Evolutionary conservation across 495 filamentous ascomycete species (phyloP), one percentile per base, ranked within the genome.

Genomic region (Penicillium alfredii): DNA sequence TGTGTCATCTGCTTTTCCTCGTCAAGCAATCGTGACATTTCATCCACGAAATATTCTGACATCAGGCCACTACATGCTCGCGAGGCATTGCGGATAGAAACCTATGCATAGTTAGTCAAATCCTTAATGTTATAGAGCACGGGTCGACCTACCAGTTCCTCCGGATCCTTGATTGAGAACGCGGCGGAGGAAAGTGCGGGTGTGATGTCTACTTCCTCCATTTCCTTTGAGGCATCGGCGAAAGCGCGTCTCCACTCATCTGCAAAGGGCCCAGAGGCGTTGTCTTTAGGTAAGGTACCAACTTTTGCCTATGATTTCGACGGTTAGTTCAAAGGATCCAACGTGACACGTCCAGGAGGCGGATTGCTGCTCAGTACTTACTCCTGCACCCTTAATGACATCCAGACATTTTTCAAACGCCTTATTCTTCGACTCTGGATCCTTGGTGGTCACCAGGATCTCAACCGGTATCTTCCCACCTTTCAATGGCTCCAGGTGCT

Each of bases 1-100:
- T 99, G 90, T 22, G 87, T 90, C 54, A 97, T 86, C 51, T 95
- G 94, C 68, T 95, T 93, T 58, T 95, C 92, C 44, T 84, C 81
- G 45, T 99, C 92, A 38, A 99, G 76, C 32, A 96, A 78, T 41
- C 80, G 81, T 26, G 90, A 94, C 88, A 99, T 96, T 56, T 95
- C 86, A 56, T 97, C 93, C 35, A 96, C 78, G 56, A 96, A 96
- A 60, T 88, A 97, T 35, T 87, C 84, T 14, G 84, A 84, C 77
- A 97, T 86, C 21, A 96, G 68, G 26, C 86, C 88, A 40, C 89
- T 88, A 43, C 88, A 93, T 19, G 90, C 89, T 50, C 89, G 79
- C 9, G 92, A 93, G 3, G 92, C 87, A 48, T 87, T 89, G 28
- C 93, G 80, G 74, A 97, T 94, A 1, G 82, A 80, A 27, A 93